phyloP scores from a whole-genome alignment of 2,329 filamentous ascomycete genomes.

The Diaporthe vaccinii region DNA sequence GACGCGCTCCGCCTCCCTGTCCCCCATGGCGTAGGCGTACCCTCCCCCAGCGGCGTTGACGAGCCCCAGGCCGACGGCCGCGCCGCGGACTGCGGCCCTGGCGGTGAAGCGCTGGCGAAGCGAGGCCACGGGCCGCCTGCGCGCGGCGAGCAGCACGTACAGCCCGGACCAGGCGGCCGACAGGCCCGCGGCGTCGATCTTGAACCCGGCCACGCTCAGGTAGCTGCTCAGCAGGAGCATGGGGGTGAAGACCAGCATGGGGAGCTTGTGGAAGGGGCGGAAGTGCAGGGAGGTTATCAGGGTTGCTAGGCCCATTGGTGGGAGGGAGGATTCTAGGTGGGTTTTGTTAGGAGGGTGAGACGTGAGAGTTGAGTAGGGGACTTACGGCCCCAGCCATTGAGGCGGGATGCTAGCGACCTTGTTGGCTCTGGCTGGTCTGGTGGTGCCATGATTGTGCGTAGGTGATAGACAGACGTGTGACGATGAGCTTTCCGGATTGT shows the following conservation, averaged over 20 bases:
- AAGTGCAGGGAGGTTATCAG: constrained; percentile 69
- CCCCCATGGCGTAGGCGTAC: constrained; percentile 66
- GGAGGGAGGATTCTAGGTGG: constrained; percentile 63
- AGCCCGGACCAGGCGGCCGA: constrained; percentile 69
- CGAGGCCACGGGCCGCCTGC: constrained; percentile 54
- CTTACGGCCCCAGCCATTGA: constrained; percentile 66
- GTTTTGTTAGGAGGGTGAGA: not conserved
- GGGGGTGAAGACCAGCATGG: constrained; percentile 62
- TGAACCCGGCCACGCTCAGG: constrained; percentile 71
- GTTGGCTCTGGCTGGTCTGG: constrained; percentile 42
- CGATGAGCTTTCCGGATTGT: not conserved
- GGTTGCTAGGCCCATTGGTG: constrained; percentile 68
- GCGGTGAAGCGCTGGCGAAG: constrained; percentile 56
- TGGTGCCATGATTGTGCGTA: constrained; percentile 21
- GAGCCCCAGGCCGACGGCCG: constrained; percentile 63
- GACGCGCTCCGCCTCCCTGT: constrained; percentile 63
- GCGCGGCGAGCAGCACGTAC: constrained; percentile 68
- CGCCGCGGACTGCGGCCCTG: constrained; percentile 64
- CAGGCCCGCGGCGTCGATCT: constrained; percentile 68
- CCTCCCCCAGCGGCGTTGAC: constrained; percentile 64
- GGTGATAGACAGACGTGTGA: not conserved
- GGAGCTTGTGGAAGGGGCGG: constrained; percentile 64
- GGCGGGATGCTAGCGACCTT: constrained; percentile 50
- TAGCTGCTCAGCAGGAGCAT: constrained; percentile 70
- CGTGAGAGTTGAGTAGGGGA: constrained; percentile 41